phyloP scores from a whole-genome alignment of 2,329 filamentous ascomycete species.

The Sporothrix dimorphospora region DNA sequence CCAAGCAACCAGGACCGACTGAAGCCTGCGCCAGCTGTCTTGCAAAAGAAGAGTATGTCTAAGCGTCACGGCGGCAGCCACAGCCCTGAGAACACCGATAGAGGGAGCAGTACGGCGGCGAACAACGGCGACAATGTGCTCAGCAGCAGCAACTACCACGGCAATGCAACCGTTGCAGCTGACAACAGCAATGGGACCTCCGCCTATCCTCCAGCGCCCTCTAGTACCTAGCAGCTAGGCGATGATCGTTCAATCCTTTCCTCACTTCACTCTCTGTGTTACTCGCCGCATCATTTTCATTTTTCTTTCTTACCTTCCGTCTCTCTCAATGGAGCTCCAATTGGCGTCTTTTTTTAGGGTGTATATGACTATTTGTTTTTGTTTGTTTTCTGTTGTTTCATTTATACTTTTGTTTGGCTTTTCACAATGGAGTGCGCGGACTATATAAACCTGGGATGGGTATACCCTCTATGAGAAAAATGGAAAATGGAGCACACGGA shows the following conservation, averaged over 20 bases:
- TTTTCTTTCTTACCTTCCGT: not conserved
- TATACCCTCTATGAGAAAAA: not conserved
- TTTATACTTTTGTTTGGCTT: not conserved
- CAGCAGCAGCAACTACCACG: not conserved
- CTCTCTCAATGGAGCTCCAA: slow-evolving; percentile 4
- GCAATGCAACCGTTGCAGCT: not conserved
- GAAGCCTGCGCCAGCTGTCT: slow-evolving; percentile 26
- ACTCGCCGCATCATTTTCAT: not conserved
- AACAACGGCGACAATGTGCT: not conserved
- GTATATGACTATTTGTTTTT: not conserved
- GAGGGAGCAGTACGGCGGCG: not conserved
- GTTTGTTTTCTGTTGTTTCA: not conserved
- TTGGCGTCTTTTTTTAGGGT: not conserved
- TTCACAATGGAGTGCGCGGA: not conserved
- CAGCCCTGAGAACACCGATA: not conserved
- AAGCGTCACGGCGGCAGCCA: not conserved
- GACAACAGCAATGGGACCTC: not conserved
- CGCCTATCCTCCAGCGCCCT: not conserved
- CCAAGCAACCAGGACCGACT: not conserved
- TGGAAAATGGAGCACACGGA: not conserved
- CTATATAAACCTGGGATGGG: not conserved
- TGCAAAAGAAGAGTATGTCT: slow-evolving; percentile 30
- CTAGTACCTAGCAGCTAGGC: not conserved
- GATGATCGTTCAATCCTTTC: not conserved
- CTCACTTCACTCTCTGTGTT: not conserved